A percentile compares a stretch with the other conserved stretches of the same genome.
These are phyloP conservation scores for Coemansia sp. DNA, from an alignment of 192 early-diverging fungal species.

Conservation along the genomic window DNA sequence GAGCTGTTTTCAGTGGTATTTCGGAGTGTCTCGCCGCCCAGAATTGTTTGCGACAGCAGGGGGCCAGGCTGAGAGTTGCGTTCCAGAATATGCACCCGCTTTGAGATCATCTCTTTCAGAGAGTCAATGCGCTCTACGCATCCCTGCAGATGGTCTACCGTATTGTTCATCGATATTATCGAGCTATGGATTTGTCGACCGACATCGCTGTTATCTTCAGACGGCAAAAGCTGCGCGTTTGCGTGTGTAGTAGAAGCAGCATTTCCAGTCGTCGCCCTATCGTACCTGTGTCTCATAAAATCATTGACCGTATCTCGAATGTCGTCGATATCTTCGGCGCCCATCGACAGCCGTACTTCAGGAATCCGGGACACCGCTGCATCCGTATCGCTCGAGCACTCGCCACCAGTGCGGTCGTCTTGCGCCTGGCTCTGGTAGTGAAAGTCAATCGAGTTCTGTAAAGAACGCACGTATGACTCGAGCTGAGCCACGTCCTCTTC, in stretches of 20 bases:
- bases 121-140: slow-evolving; percentile 33
- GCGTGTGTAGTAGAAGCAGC: too few species aligned
- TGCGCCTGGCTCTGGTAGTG: slow-evolving; percentile 4
- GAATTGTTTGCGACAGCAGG: background rate
- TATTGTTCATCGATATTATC: slow-evolving; percentile 14
- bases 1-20: slow-evolving; percentile 15
- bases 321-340: background rate
- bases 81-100: slow-evolving; percentile 14
- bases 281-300: background rate
- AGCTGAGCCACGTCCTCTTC: slow-evolving; percentile 25
- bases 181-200: slow-evolving; percentile 2
- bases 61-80: background rate
- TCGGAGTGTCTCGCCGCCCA: background rate
- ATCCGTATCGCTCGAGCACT: background rate
- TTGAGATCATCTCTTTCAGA: slow-evolving; percentile 19
- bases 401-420: background rate
- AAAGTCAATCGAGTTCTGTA: slow-evolving; percentile 20
- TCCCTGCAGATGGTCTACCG: slow-evolving; percentile 18
- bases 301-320: slow-evolving; percentile 7
- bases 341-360: background rate
- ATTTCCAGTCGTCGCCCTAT: background rate
- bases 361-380: background rate
- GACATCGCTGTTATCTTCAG: background rate
- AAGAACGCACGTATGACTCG: slow-evolving; percentile 19
- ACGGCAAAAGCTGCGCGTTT: background rate